Evolutionary conservation across 257 asterid genomes (phyloP).

Genomic region (Solanum peruvianum): DNA sequence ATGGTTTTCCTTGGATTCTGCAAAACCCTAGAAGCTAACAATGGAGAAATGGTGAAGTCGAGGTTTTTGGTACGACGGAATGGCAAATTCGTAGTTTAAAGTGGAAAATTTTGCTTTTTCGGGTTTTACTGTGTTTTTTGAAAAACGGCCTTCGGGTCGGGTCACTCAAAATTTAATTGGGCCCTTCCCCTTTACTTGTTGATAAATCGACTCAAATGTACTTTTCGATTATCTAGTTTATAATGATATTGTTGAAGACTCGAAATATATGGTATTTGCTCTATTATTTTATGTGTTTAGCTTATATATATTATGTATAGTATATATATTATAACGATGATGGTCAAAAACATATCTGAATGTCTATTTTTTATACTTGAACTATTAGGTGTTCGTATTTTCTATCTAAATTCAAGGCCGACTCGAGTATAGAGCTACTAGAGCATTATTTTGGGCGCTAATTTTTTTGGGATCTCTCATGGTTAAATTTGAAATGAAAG

Average conservation of each 20-base stretch:
- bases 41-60: neutral
- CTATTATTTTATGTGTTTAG: neutral
- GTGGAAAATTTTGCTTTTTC: neutral
- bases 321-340: neutral
- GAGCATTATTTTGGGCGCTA: neutral
- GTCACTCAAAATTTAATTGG: neutral
- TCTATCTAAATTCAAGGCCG: neutral
- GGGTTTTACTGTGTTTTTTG: neutral
- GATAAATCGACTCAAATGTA: neutral
- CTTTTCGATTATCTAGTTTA: neutral
- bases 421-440: neutral
- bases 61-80: neutral
- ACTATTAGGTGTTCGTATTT: neutral
- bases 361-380: neutral
- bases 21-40: constrained; percentile 21
- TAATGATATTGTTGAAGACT: too few relatives aligned
- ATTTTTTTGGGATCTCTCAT: neutral
- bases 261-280: too few relatives aligned
- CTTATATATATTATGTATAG: neutral
- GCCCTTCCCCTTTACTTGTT: neutral
- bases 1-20: neutral
- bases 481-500: neutral
- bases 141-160: neutral
- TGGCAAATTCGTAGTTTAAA: neutral
- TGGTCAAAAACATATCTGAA: neutral